Conservation (phyloP, 139 green algal genomes). For the Eudorina sp. region DNA sequence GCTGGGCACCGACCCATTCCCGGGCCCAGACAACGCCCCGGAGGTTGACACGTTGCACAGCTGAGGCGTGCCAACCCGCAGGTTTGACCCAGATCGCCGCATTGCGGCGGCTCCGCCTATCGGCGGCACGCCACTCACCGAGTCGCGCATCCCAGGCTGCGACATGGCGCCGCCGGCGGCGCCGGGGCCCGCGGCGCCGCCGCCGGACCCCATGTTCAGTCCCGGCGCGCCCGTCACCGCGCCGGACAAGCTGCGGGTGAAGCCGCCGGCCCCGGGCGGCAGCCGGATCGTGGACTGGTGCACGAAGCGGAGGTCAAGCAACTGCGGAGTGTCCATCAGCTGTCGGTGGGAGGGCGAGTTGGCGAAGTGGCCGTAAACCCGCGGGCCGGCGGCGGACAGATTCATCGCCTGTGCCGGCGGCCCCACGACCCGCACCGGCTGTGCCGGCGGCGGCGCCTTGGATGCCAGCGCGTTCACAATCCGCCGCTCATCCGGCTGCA, state of each 20-base stretch:
- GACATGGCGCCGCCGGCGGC: too few species aligned
- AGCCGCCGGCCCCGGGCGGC: background rate
- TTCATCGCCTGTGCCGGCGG: background rate
- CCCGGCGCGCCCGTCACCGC: background rate
- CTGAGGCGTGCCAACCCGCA: background rate
- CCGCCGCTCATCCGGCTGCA: slow-evolving; percentile 49
- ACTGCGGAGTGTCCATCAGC: slow-evolving; percentile 49
- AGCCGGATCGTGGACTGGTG: slow-evolving; percentile 47
- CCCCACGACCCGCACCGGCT: background rate
- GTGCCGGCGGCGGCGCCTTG: background rate
- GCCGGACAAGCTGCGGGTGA: background rate
- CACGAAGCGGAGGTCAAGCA: slow-evolving; percentile 51
- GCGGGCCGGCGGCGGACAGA: background rate
- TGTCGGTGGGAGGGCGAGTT: slow-evolving; percentile 45
- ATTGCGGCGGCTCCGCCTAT: background rate
- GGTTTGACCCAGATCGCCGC: background rate
- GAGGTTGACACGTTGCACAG: background rate
- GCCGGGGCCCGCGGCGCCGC: background rate
- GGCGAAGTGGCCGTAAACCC: slow-evolving; percentile 40
- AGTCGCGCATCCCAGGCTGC: background rate
- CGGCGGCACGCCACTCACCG: background rate
- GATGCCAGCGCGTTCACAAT: slow-evolving; percentile 24
- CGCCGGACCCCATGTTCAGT: background rate
- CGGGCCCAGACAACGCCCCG: background rate
- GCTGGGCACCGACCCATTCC: background rate